Evolutionary conservation across 2,329 filamentous ascomycete genomes (phyloP), one percentile per base, ranked within the genome.

Genomic region (Nectriaceae sp.): DNA sequence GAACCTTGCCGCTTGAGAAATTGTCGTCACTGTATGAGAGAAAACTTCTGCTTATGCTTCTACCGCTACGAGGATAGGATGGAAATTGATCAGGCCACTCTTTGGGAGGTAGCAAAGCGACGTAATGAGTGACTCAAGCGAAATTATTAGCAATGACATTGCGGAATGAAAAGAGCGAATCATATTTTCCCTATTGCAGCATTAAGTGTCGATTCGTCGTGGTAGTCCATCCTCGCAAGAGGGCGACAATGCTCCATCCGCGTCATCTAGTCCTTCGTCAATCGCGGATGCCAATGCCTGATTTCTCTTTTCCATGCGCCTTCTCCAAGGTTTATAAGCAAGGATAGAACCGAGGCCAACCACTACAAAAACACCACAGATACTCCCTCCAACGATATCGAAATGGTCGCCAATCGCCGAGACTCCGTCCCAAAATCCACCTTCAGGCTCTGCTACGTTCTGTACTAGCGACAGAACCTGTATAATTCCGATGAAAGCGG

Each of bases 391-490:
- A 39, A 96, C 85, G 51, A 93, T 81, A 68, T 96, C 90, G 59
- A 90, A 96, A 65, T 91, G 79, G 54, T 96, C 89, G 0, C 88
- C 84, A 1, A 88, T 84, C 1, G 77, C 80, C 42, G 83, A 80
- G 0, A 97, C 88, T 1, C 91, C 92, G 44, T 96, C 85, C 94
- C 94, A 97, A 69, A 97, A 97, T n/a, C 68, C 69, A 0, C 90
- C 91, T 15, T 78, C 45, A 0, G 89, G 87, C 44, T 88, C 76
- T 0, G 88, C 86, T 1, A 93, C 85, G 60, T 92, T 90, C 45
- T 89, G 75, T 2, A 90, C 77, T 10, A 97, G 75, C 2, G 85
- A 90, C 11, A 97, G 75, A 0, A 96, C 73, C 67, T 99, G 94
- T 20, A 97, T 80, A 15, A 88, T 75, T 19, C 93, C 93, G 58